Conservation (phyloP, 805 yeast species). For the Kuraishia floccosa region DNA sequence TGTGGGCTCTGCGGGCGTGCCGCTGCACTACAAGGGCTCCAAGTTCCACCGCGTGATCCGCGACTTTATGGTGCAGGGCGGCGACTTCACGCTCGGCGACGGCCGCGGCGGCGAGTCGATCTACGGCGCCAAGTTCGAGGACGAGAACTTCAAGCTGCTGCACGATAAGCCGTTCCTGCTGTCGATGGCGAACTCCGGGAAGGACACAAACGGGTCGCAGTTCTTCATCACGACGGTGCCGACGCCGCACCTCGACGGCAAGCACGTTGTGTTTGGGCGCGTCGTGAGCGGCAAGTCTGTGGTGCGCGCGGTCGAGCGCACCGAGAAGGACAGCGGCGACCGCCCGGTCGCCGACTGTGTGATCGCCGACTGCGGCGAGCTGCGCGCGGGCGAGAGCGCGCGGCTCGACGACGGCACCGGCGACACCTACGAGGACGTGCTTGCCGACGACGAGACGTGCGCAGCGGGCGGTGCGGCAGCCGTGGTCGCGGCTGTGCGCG, state of each 20-base stretch:
- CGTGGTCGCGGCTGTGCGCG: conserved; percentile 53
- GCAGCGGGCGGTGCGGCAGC: conserved; percentile 48
- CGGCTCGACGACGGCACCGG: conserved; percentile 71
- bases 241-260: conserved; percentile 91
- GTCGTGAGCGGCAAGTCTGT: conserved; percentile 74
- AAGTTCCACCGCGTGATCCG: conserved; percentile 88
- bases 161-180: conserved; percentile 83
- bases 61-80: conserved; percentile 90
- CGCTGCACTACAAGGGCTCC: conserved; percentile 71
- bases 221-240: conserved; percentile 88
- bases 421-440: conserved; percentile 64
- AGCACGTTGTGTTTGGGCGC: conserved; percentile 94
- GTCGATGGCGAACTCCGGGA: conserved; percentile 97
- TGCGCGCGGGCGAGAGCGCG: conserved; percentile 43
- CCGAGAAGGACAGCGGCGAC: conserved; percentile 54
- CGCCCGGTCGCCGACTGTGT: conserved; percentile 62
- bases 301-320: conserved; percentile 67
- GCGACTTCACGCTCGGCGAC: conserved; percentile 68
- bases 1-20: conserved; percentile 44
- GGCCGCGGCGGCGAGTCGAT: conserved; percentile 81
- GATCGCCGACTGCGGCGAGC: conserved; percentile 70
- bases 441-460: conserved; percentile 64
- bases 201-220: conserved; percentile 92
- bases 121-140: conserved; percentile 81
- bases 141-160: conserved; percentile 67